Evolutionary conservation across 176 grass and related monocot genomes (phyloP).

Genomic region (Lolium multiflorum): DNA sequence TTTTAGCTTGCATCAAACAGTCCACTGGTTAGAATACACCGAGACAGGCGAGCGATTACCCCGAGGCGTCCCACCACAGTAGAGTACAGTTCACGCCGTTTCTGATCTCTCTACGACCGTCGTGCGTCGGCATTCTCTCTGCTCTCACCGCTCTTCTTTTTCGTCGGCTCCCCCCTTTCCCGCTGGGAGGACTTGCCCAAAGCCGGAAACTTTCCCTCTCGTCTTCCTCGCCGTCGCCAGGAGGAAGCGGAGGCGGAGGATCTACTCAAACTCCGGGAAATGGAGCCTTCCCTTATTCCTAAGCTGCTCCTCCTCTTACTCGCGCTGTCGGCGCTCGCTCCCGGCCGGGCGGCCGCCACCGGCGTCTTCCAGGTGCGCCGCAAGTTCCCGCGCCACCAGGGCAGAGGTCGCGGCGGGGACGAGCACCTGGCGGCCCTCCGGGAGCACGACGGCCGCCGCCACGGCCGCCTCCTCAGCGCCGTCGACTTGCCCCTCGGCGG

Average conservation of each 20-base stretch:
- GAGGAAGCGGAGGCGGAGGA: neutral
- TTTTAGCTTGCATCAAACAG: too few species aligned
- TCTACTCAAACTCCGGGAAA: neutral
- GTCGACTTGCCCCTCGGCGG: constrained; percentile 82
- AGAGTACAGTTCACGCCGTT: neutral
- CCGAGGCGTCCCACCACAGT: too few species aligned
- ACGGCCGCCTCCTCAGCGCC: constrained; percentile 56
- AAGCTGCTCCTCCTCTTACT: neutral
- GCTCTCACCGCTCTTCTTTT: neutral
- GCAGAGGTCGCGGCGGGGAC: neutral
- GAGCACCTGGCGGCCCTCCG: constrained; percentile 47
- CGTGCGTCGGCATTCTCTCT: neutral
- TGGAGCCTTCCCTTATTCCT: neutral
- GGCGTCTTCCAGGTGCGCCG: constrained; percentile 78
- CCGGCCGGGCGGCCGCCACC: constrained; percentile 27
- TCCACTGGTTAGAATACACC: too few species aligned
- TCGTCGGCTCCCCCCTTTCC: neutral
- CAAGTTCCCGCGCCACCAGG: constrained; percentile 61
- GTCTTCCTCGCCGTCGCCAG: neutral
- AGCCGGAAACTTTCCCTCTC: neutral
- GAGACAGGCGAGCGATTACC: too few species aligned
- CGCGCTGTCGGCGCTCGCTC: constrained; percentile 37
- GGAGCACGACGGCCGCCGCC: constrained; percentile 61
- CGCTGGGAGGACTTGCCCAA: neutral
- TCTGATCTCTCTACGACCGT: neutral